These are phyloP conservation scores for Podosphaera xanthii DNA, from an alignment of 2,329 filamentous ascomycete species.

Conservation along the genomic window DNA sequence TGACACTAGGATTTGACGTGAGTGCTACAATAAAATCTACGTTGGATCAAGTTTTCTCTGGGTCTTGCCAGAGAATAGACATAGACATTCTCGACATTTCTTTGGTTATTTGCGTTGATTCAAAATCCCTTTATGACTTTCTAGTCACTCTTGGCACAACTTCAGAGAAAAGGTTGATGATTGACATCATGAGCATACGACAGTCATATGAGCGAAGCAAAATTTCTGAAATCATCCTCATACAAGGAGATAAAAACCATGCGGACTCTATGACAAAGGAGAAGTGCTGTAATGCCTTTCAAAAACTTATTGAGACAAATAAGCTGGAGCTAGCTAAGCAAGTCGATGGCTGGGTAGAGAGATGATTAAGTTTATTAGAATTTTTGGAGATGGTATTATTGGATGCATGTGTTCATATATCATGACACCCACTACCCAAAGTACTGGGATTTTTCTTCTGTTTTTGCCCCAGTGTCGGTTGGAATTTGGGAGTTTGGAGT, in stretches of 20 bases:
- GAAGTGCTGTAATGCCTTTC: too few relatives aligned
- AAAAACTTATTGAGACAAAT: too few relatives aligned
- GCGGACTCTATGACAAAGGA: too few relatives aligned
- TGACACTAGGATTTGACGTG: slow-evolving; percentile 3
- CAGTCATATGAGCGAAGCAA: background rate
- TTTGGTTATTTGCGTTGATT: background rate
- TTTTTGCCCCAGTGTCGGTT: too few relatives aligned
- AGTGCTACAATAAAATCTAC: background rate
- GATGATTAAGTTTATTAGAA: too few relatives aligned
- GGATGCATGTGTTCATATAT: too few relatives aligned
- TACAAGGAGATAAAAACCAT: background rate
- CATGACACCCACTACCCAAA: too few relatives aligned
- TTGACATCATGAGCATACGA: background rate
- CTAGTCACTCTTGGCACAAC: background rate
- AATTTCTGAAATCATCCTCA: background rate
- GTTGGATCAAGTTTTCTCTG: background rate
- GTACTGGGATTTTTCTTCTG: too few relatives aligned
- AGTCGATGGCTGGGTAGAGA: too few relatives aligned
- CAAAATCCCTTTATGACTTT: slow-evolving; percentile 1
- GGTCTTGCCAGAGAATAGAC: background rate
- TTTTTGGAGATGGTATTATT: too few relatives aligned
- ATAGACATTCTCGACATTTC: background rate
- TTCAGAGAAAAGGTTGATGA: background rate
- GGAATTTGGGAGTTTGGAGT: too few relatives aligned
- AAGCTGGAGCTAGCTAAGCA: too few relatives aligned